Evolutionary conservation across 345 rosid genomes (phyloP), one percentile per base, ranked within the genome.

Genomic region (Sonneratia caseolaris): DNA sequence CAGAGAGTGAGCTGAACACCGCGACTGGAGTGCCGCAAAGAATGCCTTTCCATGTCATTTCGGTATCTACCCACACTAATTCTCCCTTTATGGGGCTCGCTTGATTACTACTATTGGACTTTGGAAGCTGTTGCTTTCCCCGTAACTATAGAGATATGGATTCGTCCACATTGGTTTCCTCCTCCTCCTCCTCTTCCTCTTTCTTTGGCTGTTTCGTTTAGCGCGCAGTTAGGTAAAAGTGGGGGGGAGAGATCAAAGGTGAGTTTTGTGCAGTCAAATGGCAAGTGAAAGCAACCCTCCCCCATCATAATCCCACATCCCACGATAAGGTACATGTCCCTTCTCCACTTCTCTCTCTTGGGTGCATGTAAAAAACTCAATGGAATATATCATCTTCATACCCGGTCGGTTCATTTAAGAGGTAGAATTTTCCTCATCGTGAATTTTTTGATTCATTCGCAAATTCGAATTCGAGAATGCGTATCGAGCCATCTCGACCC

Each of bases 211-310:
- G 66, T 62, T 35, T 62, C 27, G 0, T 24, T 53, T 53, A 53
- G 35, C 36, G 59, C 2, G 22, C 21, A 13, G 68, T 68, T 74
- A 68, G 76, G 76, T 68, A 32, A 62, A 59, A 68, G 57, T 56
- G 65, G 57, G 32, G 38, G 59, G 68, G 59, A 57, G 59, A 69
- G 57, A 68, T 61, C 42, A 27, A 53, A 71, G 65, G 13, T 47
- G 51, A 27, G 64, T 32, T 43, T 49, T 68, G 72, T 74, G 45
- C 49, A 59, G 76, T 74, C 76, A 74, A 72, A 74, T 68, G 71
- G 68, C 76, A 68, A 57, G 45, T 36, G 66, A 45, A 74, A 47
- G 66, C n/a, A 72, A 19, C 57, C 75, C 51, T 10, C 51, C 22
- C 70, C 22, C 43, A 55, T 37, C 2, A 16, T 40, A 64, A 37